Evolutionary conservation across 2,329 filamentous ascomycete genomes (phyloP), one percentile per base, ranked within the genome.

Genomic region (Cadophora malorum): DNA sequence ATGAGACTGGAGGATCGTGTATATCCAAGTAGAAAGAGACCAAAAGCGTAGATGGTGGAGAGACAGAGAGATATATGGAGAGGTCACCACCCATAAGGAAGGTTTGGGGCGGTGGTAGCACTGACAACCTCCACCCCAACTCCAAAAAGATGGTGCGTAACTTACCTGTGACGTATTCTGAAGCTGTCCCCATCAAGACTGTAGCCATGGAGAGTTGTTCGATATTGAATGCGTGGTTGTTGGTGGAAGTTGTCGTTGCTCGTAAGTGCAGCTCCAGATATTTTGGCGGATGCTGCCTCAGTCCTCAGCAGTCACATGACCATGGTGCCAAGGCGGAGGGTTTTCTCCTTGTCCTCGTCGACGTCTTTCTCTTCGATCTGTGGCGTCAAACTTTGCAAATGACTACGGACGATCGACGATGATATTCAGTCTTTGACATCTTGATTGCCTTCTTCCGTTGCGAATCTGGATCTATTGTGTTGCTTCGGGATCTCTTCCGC

Each of bases 91-190:
- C 35, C 38, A 23, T 25, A 21, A 14, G 14, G 59, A 49, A 69
- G 49, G 65, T 65, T 58, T 56, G 61, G 67, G 65, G 49, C 47
- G 47, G 67, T 45, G 45, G 63, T 67, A 21, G 64, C 52, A 67
- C 65, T 65, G 64, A 66, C 72, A 67, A 61, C 70, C 65, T 63
- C 68, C 68, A 71, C 72, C 63, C 70, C 72, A 71, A 67, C 70
- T 67, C 66, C 69, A 70, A 67, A 65, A 47, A 68, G 67, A 61
- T 59, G 65, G 47, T 47, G 49, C 53, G 49, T 41, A 41, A 69
- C 67, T 72, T 69, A 71, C 64, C 65, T 71, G 64, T 59, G 16
- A 49, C 41, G 16, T 8, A 65, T 63, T n/a, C 58, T 14, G 56
- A 69, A 60, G 14, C 25, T 14, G 33, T 45, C 38, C n/a, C 64